phyloP scores from a whole-genome alignment of 2,329 filamentous ascomycete genomes.

The Sordariomycetes sp. region DNA sequence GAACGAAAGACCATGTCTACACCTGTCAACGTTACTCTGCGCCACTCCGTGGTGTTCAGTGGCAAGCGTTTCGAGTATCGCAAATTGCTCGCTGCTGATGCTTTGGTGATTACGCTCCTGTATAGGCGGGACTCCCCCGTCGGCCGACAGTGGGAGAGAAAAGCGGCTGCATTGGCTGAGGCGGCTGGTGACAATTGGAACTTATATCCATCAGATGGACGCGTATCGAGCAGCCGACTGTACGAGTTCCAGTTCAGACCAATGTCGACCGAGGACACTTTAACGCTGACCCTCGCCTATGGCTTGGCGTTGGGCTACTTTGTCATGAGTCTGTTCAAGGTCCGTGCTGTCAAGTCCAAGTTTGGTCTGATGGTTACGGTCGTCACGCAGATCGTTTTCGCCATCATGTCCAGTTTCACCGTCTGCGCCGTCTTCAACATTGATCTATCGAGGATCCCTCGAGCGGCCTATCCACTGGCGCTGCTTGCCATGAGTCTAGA shows the following conservation, averaged over 20 bases:
- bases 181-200: constrained; percentile 47
- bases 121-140: constrained; percentile 57
- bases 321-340: constrained; percentile 54
- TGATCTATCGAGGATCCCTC: constrained; percentile 65
- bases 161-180: constrained; percentile 41
- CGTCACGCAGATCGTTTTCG: constrained; percentile 59
- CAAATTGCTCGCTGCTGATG: constrained; percentile 61
- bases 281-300: constrained; percentile 58
- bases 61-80: constrained; percentile 68
- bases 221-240: constrained; percentile 45
- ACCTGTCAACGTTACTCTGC: constrained; percentile 62
- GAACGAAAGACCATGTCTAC: constrained; percentile 51
- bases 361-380: constrained; percentile 64
- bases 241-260: constrained; percentile 75
- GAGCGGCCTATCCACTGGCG: constrained; percentile 68
- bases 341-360: constrained; percentile 68
- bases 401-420: constrained; percentile 71
- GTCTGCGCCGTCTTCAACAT: constrained; percentile 68
- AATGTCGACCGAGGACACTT: constrained; percentile 56
- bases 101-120: constrained; percentile 68
- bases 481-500: constrained; percentile 69
- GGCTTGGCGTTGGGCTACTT: constrained; percentile 55
- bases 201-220: constrained; percentile 53
- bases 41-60: constrained; percentile 73
- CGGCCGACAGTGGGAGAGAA: constrained; percentile 56